These are phyloP conservation scores for Ilex aquifolium DNA, from an alignment of 257 asterid genomes.

Conservation along the genomic window DNA sequence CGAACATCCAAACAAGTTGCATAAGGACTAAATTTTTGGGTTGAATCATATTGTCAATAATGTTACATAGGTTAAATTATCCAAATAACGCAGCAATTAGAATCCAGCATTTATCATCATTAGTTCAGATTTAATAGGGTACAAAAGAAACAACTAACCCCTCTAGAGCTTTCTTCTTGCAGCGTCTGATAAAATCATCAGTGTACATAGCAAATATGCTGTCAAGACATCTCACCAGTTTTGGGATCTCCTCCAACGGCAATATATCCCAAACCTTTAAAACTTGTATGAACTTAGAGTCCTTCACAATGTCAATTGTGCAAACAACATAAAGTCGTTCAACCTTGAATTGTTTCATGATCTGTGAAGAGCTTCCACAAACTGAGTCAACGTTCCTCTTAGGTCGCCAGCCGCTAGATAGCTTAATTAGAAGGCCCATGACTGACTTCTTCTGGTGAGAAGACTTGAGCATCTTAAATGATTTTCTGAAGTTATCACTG, in stretches of 20 bases:
- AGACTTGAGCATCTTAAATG: conserved; percentile 35
- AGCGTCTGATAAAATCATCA: conserved; percentile 38
- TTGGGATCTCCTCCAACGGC: conserved; percentile 38
- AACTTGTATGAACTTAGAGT: conserved; percentile 38
- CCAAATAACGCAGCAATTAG: background rate
- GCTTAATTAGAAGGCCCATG: conserved; percentile 33
- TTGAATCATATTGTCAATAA: background rate
- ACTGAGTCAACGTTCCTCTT: conserved; percentile 39
- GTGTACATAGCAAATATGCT: conserved; percentile 40
- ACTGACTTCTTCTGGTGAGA: conserved; percentile 30
- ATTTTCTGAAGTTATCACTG: conserved; percentile 48
- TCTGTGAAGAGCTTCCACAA: conserved; percentile 38
- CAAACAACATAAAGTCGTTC: conserved; percentile 40
- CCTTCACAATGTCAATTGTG: conserved; percentile 43
- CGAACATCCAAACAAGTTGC: background rate
- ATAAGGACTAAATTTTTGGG: background rate
- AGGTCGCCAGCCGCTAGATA: conserved; percentile 75
- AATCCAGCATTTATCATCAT: background rate
- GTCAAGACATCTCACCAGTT: conserved; percentile 43
- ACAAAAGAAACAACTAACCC: conserved; percentile 31
- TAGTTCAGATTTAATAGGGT: background rate
- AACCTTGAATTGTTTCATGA: conserved; percentile 48
- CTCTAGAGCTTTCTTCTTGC: conserved; percentile 39
- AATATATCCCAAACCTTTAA: conserved; percentile 56
- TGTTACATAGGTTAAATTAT: background rate